These are phyloP conservation scores for Neocallimastix lanati DNA, from an alignment of 192 early-diverging fungal genomes.

Conservation along the genomic window DNA sequence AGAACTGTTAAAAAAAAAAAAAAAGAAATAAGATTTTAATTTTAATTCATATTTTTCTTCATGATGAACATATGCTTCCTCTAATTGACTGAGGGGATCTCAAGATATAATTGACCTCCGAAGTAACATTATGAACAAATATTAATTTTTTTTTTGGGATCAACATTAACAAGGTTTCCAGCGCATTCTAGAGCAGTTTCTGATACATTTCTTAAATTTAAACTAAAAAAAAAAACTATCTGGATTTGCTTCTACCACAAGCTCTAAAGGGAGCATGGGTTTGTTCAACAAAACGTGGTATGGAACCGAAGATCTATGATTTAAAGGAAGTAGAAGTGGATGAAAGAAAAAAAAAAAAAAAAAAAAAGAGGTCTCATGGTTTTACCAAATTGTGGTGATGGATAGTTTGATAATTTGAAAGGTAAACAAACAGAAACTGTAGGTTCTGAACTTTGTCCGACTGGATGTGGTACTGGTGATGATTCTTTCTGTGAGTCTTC, in stretches of 20 bases:
- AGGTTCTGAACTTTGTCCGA: neutral
- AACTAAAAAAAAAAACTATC: constrained; percentile 31
- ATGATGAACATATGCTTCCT: neutral
- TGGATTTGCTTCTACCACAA: constrained; percentile 13
- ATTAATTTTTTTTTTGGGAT: constrained; percentile 27
- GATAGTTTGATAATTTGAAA: neutral
- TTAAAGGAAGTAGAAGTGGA: constrained; percentile 24
- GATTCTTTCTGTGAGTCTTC: neutral
- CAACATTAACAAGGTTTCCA: constrained; percentile 21
- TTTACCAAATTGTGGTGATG: neutral
- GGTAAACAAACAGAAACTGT: neutral
- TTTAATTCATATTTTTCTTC: constrained; percentile 4
- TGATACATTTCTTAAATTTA: constrained; percentile 12
- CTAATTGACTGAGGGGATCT: neutral
- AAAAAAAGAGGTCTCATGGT: constrained; percentile 12
- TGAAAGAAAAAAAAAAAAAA: constrained; percentile 23
- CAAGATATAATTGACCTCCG: constrained; percentile 30
- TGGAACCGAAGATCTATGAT: constrained; percentile 42
- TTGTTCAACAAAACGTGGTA: constrained; percentile 7
- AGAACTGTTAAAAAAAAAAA: too few species aligned
- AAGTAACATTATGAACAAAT: constrained; percentile 34
- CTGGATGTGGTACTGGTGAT: neutral
- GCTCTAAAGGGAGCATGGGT: constrained; percentile 5
- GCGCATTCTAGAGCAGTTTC: constrained; percentile 11
- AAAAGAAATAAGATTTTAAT: too few species aligned